Evolutionary conservation across 2,329 filamentous ascomycete species (phyloP), one percentile per base, ranked within the genome.

Genomic region (Septoria petroselini): DNA sequence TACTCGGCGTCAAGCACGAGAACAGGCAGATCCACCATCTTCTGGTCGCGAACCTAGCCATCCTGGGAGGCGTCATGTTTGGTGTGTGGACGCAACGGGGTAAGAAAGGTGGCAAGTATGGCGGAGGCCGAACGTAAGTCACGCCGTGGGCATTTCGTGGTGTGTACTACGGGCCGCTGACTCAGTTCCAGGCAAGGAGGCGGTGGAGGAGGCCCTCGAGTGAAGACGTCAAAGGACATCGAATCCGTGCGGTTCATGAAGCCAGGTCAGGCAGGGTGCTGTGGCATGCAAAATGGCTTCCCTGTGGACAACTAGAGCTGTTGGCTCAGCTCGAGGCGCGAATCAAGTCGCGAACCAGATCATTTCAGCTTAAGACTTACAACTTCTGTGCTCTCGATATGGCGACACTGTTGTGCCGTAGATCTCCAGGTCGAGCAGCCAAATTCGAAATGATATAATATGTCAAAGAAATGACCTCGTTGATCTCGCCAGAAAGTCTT

Each of bases 21-120:
- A 18, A 54, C 9, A 40, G 53, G 4, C 44, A 48, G 17, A 49
- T 55, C n/a, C 55, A 58, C 11, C 53, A 56, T 31, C 41, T 54
- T 9, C 33, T 58, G 21, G 44, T 52, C 11, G 53, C 53, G n/a
- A 56, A 58, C 18, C 30, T 51, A 14, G 37, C 46, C 9, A 58
- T 54, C n/a, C 35, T 58, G 11, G 41, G 19, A 7, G 52, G 52
- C 15, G 25, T 54, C 5, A 31, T 58, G 14, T 40, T 52, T 29
- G 45, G 55, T 7, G 55, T 46, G 8, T 49, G 44, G 34, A 42
- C 40, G 12, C 49, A 48, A 23, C 31, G 49, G 25, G 35, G 43
- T 3, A 38, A 41, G 33, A 56, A 50, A 18, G 34, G 31, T 12
- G 34, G 44, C 4, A 41, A 30, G 27, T 9, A 40, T 25, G 23